Conservation (phyloP, 768 basidiomycete species). For the Udeniomyces megalosporus region DNA sequence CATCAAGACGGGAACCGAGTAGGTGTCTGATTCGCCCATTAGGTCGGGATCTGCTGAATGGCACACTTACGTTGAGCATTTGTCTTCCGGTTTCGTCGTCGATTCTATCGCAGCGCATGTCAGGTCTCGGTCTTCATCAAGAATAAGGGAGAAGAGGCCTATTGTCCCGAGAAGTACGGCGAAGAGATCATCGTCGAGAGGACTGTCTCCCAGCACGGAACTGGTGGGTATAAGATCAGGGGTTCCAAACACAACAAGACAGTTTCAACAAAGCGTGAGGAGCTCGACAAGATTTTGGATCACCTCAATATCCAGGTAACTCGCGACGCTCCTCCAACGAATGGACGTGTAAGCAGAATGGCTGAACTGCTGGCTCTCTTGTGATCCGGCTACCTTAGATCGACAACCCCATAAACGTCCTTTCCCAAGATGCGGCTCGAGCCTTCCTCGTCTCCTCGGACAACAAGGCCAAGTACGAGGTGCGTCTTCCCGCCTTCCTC, state of each 20-base stretch:
- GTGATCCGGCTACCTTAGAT: constrained; percentile 31
- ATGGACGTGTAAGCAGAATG: too few relatives aligned
- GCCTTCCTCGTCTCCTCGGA: constrained; percentile 74
- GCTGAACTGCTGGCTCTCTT: neutral
- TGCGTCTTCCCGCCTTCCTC: constrained; percentile 25
- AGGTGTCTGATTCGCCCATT: too few relatives aligned
- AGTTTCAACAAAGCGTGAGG: constrained; percentile 62
- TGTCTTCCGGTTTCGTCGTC: neutral
- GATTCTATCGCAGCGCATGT: constrained; percentile 36
- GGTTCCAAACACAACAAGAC: constrained; percentile 35
- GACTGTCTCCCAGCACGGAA: constrained; percentile 57
- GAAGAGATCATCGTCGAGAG: constrained; percentile 72
- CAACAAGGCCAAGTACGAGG: constrained; percentile 76
- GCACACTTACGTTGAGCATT: neutral
- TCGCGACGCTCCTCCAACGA: neutral
- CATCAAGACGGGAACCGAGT: constrained; percentile 67
- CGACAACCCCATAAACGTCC: constrained; percentile 87
- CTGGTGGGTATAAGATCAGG: constrained; percentile 68
- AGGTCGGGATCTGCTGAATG: neutral
- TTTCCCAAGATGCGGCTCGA: constrained; percentile 44
- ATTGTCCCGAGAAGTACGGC: constrained; percentile 67
- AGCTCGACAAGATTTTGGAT: constrained; percentile 73
- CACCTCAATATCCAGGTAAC: constrained; percentile 76
- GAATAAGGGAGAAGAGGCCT: constrained; percentile 85
- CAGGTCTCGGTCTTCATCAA: constrained; percentile 67